Evolutionary conservation across 176 grass and related monocot species (phyloP), one percentile per base, ranked within the genome.

Genomic region (Phoenix dactylifera): DNA sequence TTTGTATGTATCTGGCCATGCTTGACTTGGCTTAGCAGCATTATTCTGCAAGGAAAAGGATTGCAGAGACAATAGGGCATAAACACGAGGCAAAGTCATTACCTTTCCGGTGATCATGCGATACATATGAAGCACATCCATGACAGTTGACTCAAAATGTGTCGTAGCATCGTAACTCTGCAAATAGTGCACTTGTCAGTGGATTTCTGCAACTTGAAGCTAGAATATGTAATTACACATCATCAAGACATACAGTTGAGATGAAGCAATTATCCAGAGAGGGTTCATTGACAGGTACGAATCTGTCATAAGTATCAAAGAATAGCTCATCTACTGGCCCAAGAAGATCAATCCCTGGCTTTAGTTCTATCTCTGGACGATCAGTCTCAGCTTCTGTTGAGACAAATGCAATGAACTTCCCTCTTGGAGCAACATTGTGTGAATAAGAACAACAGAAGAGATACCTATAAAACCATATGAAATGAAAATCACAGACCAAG

Each of bases 371-470:
- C 51, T 89, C 63, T 26, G 83, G 86, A 54, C 67, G 63, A 51
- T 95, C 82, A 50, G 82, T 89, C 52, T 95, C 90, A 1, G 79
- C 90, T 75, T 86, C 90, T 15, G 90, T 26, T 22, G 82, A 86
- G 24, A 95, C 90, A 76, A 95, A 95, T 65, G 90, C 86, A 76
- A 95, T 95, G 62, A 86, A 95, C 67, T 86, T 95, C 68, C 90
- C 90, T 79, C 72, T 89, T 15, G 90, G 90, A 2, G 90, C 90
- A 7, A 95, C 79, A 35, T 95, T 95, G 79, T 95, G 90, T 14
- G 77, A 83, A 58, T 89, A 95, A 24, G 90, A 95, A 59, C 82
- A 95, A 86, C 90, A 86, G 26, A 95, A 95, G 19, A 95, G 68
- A 81, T 95, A 95, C 90, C 90, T 95, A 68, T 77, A 7, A 80